These are phyloP conservation scores for Vanderwaltozyma tropicalis DNA, from an alignment of 805 yeast species.

Conservation along the genomic window DNA sequence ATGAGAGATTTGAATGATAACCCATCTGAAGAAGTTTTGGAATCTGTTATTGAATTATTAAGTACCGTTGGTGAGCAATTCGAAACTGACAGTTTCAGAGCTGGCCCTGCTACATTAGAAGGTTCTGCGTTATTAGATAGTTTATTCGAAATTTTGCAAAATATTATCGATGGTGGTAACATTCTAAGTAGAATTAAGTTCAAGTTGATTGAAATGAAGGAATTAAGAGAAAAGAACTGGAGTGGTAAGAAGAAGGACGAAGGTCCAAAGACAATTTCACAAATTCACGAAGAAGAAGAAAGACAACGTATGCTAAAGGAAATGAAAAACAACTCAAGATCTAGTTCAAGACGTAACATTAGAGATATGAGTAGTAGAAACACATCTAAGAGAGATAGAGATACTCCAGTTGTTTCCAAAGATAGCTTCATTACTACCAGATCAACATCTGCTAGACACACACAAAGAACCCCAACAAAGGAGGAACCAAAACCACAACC, in stretches of 20 bases:
- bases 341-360: slow-evolving; percentile 31
- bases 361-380: slow-evolving; percentile 13
- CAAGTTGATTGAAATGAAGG: slow-evolving; percentile 80
- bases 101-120: slow-evolving; percentile 28
- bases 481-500: slow-evolving; percentile 20
- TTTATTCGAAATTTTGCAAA: slow-evolving; percentile 47
- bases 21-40: slow-evolving; percentile 88
- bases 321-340: slow-evolving; percentile 25
- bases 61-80: slow-evolving; percentile 76
- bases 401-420: slow-evolving; percentile 14
- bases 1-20: slow-evolving; percentile 39
- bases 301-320: slow-evolving; percentile 43
- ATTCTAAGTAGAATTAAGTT: slow-evolving; percentile 74
- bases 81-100: slow-evolving; percentile 32
- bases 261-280: slow-evolving; percentile 89
- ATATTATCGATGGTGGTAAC: slow-evolving; percentile 41
- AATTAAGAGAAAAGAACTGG: slow-evolving; percentile 66
- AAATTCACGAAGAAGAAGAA: slow-evolving; percentile 81
- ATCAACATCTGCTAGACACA: slow-evolving; percentile 21
- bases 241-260: slow-evolving; percentile 47
- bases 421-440: slow-evolving; percentile 23
- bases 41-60: slow-evolving; percentile 74
- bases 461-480: slow-evolving; percentile 16
- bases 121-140: slow-evolving; percentile 43
- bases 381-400: slow-evolving; percentile 24